phyloP scores from a whole-genome alignment of 768 basidiomycete genomes.

The Suillus fuscotomentosus region DNA sequence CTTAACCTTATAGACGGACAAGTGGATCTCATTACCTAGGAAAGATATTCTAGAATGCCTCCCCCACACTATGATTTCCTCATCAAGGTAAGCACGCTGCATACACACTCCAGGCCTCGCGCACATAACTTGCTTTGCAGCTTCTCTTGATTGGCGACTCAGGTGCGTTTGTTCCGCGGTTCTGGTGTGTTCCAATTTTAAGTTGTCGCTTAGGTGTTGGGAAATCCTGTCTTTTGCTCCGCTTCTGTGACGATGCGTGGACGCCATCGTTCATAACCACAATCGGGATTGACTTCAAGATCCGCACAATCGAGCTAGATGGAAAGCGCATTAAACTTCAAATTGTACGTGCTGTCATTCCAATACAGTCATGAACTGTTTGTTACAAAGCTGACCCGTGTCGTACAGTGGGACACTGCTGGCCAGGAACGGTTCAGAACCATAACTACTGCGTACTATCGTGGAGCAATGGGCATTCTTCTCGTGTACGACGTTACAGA shows the following conservation, averaged over 20 bases:
- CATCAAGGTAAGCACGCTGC: conserved; percentile 65
- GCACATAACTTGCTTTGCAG: conserved; percentile 38
- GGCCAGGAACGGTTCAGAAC: conserved; percentile 99
- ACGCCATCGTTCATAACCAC: conserved; percentile 99
- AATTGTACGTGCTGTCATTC: conserved; percentile 53
- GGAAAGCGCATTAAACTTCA: conserved; percentile 99
- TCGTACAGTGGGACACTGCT: conserved; percentile 92
- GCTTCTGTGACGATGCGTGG: conserved; percentile 99
- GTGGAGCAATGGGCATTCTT: conserved; percentile 97
- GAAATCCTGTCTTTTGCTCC: conserved; percentile 92
- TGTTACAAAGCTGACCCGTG: not conserved
- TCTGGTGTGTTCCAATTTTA: conserved; percentile 7
- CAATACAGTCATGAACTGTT: not conserved
- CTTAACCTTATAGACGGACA: no score
- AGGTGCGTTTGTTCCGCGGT: conserved; percentile 42
- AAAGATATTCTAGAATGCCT: conserved; percentile 51
- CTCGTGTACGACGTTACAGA: conserved; percentile 99
- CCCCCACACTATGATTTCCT: conserved; percentile 97
- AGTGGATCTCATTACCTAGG: not conserved
- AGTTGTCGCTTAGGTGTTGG: conserved; percentile 68
- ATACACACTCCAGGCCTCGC: conserved; percentile 1
- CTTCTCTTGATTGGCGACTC: conserved; percentile 96
- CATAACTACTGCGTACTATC: conserved; percentile 98
- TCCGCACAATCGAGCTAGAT: conserved; percentile 96
- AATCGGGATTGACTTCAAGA: conserved; percentile 99